Base-by-base conservation (phyloP, 1,284 basidiomycete genomes). In the Quambalaria eucalypti region DNA sequence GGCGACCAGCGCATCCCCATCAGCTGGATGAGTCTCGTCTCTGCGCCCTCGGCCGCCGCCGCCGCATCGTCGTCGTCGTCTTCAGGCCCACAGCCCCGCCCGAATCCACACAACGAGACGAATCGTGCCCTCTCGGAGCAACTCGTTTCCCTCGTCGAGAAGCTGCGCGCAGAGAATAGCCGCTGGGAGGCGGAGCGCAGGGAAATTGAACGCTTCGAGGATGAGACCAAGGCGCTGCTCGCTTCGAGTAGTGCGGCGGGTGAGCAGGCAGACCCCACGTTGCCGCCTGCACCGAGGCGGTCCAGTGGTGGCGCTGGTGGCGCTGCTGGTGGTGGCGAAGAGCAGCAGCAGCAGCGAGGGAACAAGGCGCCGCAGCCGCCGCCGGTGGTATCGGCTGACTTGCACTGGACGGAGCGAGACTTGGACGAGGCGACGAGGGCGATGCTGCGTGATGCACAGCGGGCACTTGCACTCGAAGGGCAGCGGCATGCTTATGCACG, bases 1-100 rank as follows among this genome's bases (percentile, higher is more conserved):
- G 66, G 64, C 48, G 60, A 65, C 21, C 64, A 67, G 26, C 58
- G 59, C 9, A 68, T 71, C 50, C 60, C 63, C 19, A 66, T 71
- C 52, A 69, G 59, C 48, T 71, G 69, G 69, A 60, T 69, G 52
- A 58, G 54, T 21, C 56, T 52, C 3, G 19, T 6, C 19, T 10
- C 7, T 30, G 9, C n/a, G 10, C 1, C 9, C 2, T 16, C 28
- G 4, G 16, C 54, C 56, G 49, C 50, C 56, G 6, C 54, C 53
- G 3, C 40, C 38, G 12, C 52, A 56, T 19, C n/a, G 42, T 12
- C 21, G 25, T 33, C 31, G 16, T 8, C 31, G 9, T 8, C 9
- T 16, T 33, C 31, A 16, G 16, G 9, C 8, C 31, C 31, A 23
- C 36, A 50, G 21, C 30, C 61, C 28, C 57, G 62, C 38, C 64